phyloP scores from a whole-genome alignment of 306 rosid species.

The Casuarina cunninghamiana region DNA sequence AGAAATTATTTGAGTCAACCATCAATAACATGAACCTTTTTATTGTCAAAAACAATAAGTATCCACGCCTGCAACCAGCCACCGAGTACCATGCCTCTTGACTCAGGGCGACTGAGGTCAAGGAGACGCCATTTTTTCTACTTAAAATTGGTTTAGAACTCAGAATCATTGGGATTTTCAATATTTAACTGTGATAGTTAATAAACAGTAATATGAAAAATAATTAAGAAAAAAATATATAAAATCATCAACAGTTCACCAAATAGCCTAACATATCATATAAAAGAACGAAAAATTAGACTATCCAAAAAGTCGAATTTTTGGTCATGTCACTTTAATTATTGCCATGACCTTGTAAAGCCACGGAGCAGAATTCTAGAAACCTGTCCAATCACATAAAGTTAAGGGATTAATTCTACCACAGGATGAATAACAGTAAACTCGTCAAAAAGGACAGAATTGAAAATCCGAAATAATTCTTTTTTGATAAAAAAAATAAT shows the following conservation, averaged over 20 bases:
- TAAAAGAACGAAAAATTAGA: background rate
- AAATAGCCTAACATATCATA: background rate
- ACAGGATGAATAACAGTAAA: background rate
- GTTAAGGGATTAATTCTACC: background rate
- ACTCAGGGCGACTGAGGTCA: background rate
- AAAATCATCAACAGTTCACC: background rate
- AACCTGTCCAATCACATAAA: background rate
- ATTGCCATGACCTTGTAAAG: background rate
- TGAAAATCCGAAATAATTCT: background rate
- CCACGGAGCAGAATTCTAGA: background rate
- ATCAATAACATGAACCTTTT: background rate
- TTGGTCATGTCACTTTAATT: conserved; percentile 2
- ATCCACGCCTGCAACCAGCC: background rate
- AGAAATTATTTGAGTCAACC: background rate
- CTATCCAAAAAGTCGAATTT: background rate
- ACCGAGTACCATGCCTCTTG: background rate
- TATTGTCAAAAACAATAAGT: background rate
- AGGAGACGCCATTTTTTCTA: background rate
- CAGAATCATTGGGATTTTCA: background rate
- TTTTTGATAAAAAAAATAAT: background rate
- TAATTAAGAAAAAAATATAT: background rate
- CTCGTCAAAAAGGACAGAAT: background rate
- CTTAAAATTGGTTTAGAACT: background rate
- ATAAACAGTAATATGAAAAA: background rate
- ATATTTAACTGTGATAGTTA: background rate